A percentile compares a stretch with the other conserved stretches of the same genome.
phyloP scores from a whole-genome alignment of 495 filamentous ascomycete species.

The Podospora bellae-mahoneyi region DNA sequence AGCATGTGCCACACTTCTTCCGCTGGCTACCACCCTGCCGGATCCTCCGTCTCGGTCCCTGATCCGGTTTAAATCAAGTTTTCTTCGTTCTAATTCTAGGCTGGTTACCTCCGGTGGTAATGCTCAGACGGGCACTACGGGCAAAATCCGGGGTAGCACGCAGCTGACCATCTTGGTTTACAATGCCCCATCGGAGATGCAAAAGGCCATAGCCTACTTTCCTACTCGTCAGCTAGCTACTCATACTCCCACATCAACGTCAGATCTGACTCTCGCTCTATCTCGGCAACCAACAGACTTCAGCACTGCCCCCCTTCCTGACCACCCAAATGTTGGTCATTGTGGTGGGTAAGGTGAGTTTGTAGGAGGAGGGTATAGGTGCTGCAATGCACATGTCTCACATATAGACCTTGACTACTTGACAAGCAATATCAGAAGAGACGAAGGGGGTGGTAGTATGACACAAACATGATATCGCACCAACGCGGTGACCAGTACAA shows the following conservation, averaged over 20 bases:
- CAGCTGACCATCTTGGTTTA: background rate
- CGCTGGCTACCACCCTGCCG: background rate
- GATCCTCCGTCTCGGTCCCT: background rate
- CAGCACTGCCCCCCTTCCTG: background rate
- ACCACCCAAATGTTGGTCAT: background rate
- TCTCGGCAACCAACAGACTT: background rate
- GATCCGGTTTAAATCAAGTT: background rate
- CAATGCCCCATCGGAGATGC: background rate
- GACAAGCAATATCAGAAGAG: too few relatives aligned
- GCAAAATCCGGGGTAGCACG: background rate
- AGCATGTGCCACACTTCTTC: background rate
- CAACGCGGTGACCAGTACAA: too few relatives aligned
- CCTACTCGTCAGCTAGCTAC: background rate
- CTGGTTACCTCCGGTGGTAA: background rate
- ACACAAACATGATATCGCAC: too few relatives aligned
- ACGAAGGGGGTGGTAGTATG: too few relatives aligned
- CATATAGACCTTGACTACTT: background rate
- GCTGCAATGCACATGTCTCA: background rate
- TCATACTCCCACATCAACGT: background rate
- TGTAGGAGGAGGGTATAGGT: background rate
- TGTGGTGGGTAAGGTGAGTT: background rate
- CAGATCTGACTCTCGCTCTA: background rate
- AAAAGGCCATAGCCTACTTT: background rate
- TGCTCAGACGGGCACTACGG: background rate
- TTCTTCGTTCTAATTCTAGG: background rate